phyloP scores from a whole-genome alignment of 345 rosid genomes.

The Murraya paniculata region DNA sequence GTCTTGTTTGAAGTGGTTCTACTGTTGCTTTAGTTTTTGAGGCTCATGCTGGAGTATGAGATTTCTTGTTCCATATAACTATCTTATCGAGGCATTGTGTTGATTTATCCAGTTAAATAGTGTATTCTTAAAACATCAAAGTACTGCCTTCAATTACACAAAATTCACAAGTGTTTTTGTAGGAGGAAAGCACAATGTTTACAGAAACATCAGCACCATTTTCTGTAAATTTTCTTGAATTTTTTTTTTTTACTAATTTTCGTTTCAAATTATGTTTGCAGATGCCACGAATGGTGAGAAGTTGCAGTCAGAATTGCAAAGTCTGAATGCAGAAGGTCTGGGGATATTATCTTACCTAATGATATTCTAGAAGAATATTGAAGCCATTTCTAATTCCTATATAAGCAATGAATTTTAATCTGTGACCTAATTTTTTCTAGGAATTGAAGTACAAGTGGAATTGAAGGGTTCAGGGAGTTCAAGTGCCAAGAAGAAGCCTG shows the following conservation, averaged over 20 bases:
- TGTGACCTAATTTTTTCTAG: slow-evolving; percentile 26
- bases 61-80: not conserved
- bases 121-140: not conserved
- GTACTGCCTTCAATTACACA: not conserved
- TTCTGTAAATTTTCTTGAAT: not conserved
- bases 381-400: not conserved
- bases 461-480: slow-evolving; percentile 55
- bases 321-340: slow-evolving; percentile 68
- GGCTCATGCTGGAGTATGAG: not conserved
- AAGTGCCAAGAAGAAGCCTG: slow-evolving; percentile 45
- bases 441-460: slow-evolving; percentile 76
- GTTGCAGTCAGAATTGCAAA: slow-evolving; percentile 67
- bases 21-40: not conserved
- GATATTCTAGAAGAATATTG: not conserved
- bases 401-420: not conserved
- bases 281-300: slow-evolving; percentile 51
- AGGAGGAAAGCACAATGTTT: not conserved
- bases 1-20: not conserved
- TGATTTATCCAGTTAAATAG: not conserved
- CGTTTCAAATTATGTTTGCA: slow-evolving; percentile 22
- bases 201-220: not conserved
- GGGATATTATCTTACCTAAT: not conserved
- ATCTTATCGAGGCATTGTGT: not conserved
- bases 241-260: not conserved
- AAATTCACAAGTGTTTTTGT: not conserved